Evolutionary conservation across 148 eudicot species (phyloP).

Genomic region (Nepenthes gracilis): DNA sequence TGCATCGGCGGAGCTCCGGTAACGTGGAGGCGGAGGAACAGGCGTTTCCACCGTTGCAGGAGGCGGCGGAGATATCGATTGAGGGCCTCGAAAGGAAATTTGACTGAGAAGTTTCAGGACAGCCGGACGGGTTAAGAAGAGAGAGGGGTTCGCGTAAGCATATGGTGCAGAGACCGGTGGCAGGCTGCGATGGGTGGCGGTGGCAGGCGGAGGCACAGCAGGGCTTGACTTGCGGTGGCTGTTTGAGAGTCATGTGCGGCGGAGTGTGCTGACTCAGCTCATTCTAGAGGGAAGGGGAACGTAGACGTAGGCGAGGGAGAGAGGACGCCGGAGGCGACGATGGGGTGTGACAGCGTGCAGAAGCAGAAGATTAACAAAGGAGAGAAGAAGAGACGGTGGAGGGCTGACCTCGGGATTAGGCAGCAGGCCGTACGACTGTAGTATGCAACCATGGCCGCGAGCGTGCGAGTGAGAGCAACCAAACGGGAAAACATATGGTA

Average conservation of each 20-base stretch:
- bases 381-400: too few species aligned
- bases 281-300: too few species aligned
- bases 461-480: too few species aligned
- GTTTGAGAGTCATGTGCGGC: slow-evolving; percentile 19
- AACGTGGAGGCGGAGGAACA: slow-evolving; percentile 4
- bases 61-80: slow-evolving; percentile 6
- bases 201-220: slow-evolving; percentile 61
- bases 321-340: too few species aligned
- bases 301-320: too few species aligned
- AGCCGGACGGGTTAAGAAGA: slow-evolving; percentile 30
- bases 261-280: too few species aligned
- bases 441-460: too few species aligned
- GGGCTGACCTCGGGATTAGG: too few species aligned
- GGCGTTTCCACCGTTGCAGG: neutral
- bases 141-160: slow-evolving; percentile 87
- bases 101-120: slow-evolving; percentile 1
- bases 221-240: slow-evolving; percentile 12
- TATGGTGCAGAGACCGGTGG: slow-evolving; percentile 65
- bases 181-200: slow-evolving; percentile 65
- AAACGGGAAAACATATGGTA: too few species aligned
- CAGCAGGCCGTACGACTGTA: too few species aligned
- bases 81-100: neutral
- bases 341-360: too few species aligned
- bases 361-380: too few species aligned
- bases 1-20: slow-evolving; percentile 71